These are phyloP conservation scores for Vigna unguiculata DNA, from an alignment of 306 rosid species.

Conservation along the genomic window DNA sequence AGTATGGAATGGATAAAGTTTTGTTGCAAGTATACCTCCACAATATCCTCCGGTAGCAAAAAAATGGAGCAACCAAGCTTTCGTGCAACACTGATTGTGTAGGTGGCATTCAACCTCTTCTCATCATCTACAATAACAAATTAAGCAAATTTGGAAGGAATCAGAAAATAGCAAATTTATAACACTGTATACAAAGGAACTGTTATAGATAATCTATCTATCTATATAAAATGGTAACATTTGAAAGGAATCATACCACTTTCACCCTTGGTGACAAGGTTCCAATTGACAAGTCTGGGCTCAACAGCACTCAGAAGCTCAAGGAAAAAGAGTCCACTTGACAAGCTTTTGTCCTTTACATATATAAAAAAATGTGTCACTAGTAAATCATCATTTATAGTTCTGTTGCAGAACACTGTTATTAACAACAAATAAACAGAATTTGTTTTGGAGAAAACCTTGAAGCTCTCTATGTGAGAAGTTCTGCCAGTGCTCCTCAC, in stretches of 20 bases:
- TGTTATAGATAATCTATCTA: background rate
- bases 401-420: background rate
- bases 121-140: constrained; percentile 68
- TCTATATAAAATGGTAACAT: background rate
- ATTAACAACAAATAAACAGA: background rate
- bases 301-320: constrained; percentile 98
- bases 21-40: constrained; percentile 69
- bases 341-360: constrained; percentile 82
- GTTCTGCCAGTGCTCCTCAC: constrained; percentile 80
- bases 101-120: constrained; percentile 93
- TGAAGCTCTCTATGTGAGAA: constrained; percentile 82
- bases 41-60: constrained; percentile 92
- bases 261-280: constrained; percentile 94
- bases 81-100: constrained; percentile 91
- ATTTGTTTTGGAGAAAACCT: constrained; percentile 56
- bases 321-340: constrained; percentile 88
- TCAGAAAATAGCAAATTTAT: constrained; percentile 11
- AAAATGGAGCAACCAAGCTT: constrained; percentile 97
- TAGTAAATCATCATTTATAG: constrained; percentile 17
- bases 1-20: background rate
- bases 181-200: background rate
- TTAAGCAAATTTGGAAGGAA: constrained; percentile 32
- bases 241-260: constrained; percentile 63
- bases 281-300: constrained; percentile 98
- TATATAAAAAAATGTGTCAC: constrained; percentile 26